A percentile compares a stretch with the other conserved stretches of the same genome.
Evolutionary conservation across 192 early-diverging fungal genomes (phyloP).

Genomic region (Coemansia guatemalensis): DNA sequence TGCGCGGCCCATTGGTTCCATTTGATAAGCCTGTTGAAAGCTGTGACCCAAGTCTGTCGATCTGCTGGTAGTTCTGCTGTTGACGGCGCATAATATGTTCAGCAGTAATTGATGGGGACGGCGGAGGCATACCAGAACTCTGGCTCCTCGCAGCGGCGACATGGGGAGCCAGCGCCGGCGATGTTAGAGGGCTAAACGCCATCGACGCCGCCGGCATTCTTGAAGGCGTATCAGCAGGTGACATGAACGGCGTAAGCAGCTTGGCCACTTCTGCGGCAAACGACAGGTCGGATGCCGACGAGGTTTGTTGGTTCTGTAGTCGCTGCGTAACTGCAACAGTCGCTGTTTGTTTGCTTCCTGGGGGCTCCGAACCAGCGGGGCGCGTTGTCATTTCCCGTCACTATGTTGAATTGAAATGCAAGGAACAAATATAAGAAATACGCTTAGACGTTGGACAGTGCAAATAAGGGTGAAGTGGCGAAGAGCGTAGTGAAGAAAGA

Average conservation of each 20-base stretch:
- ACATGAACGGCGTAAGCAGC: slow-evolving; percentile 47
- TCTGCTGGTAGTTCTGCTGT: slow-evolving; percentile 14
- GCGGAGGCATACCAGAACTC: slow-evolving; percentile 31
- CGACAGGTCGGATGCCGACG: neutral
- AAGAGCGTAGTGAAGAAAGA: neutral
- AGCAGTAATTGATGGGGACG: slow-evolving; percentile 42
- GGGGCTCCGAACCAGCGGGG: no score
- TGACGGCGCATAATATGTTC: slow-evolving; percentile 47
- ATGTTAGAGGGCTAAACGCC: slow-evolving; percentile 40
- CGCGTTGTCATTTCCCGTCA: no score
- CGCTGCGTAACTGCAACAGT: no score
- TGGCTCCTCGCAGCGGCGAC: neutral
- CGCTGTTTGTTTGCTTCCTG: no score
- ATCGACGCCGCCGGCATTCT: neutral
- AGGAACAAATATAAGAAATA: neutral
- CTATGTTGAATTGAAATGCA: neutral
- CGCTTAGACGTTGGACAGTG: neutral
- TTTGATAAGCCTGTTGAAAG: neutral
- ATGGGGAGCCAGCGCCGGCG: slow-evolving; percentile 38
- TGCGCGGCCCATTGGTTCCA: slow-evolving; percentile 11
- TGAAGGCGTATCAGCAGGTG: slow-evolving; percentile 29
- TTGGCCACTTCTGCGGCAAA: slow-evolving; percentile 40
- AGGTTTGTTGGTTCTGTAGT: no score
- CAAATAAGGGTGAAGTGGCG: neutral
- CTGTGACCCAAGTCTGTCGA: slow-evolving; percentile 2